phyloP scores from a whole-genome alignment of 192 early-diverging fungal species.

The Cetraspora pellucida region DNA sequence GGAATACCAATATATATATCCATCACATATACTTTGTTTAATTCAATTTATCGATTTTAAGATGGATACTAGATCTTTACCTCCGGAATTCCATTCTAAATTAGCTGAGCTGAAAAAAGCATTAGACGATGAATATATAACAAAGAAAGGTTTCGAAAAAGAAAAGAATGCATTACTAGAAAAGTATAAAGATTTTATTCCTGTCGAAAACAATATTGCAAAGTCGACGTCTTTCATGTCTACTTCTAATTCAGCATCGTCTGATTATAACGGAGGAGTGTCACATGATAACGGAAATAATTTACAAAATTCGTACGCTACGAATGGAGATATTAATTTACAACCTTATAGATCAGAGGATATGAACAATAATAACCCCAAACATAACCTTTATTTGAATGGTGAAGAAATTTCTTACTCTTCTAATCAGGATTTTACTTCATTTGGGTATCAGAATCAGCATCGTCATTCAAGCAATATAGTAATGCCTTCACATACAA shows the following conservation, averaged over 20 bases:
- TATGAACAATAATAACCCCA: background rate
- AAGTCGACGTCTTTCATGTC: too few species aligned
- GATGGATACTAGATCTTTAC: conserved; percentile 6
- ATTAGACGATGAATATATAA: conserved; percentile 69
- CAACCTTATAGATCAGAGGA: background rate
- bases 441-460: background rate
- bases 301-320: conserved; percentile 5
- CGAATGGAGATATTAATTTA: conserved; percentile 15
- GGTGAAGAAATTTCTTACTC: too few species aligned
- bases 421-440: too few species aligned
- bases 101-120: conserved; percentile 44
- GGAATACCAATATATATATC: too few species aligned
- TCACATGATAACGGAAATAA: background rate
- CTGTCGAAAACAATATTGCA: background rate
- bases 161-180: conserved; percentile 57
- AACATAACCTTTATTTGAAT: too few species aligned
- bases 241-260: background rate
- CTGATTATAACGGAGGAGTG: background rate
- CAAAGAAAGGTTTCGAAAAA: conserved; percentile 76
- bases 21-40: too few species aligned
- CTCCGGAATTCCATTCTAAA: conserved; percentile 11
- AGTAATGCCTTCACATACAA: background rate
- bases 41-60: too few species aligned
- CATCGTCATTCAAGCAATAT: background rate
- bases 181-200: conserved; percentile 37